These are phyloP conservation scores for Schizopora paradoxa DNA, from an alignment of 1,284 basidiomycete genomes.

Conservation along the genomic window DNA sequence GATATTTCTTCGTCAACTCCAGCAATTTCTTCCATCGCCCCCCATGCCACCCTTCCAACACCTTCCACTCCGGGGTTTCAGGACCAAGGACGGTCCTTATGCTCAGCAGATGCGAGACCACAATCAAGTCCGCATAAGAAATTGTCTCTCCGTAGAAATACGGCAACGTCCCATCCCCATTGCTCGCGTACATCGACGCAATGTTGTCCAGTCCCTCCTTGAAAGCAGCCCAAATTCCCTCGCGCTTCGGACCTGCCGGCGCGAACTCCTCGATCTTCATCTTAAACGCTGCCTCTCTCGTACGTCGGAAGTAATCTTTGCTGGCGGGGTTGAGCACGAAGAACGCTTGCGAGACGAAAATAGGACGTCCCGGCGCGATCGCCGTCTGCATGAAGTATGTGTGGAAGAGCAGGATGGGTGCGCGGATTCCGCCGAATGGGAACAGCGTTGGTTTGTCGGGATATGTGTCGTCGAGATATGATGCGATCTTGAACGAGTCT, in stretches of 20 bases:
- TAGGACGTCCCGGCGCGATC: background rate
- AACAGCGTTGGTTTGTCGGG: slow-evolving; percentile 17
- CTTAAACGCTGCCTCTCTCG: slow-evolving; percentile 28
- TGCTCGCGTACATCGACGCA: slow-evolving; percentile 15
- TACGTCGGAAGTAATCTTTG: slow-evolving; percentile 28
- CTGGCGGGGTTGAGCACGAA: slow-evolving; percentile 27
- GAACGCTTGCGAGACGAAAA: slow-evolving; percentile 3
- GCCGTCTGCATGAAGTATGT: slow-evolving; percentile 1
- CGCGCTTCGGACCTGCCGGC: slow-evolving; percentile 25
- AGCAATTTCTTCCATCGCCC: slow-evolving; percentile 26
- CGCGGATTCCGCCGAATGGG: slow-evolving; percentile 14
- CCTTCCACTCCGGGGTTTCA: slow-evolving; percentile 15
- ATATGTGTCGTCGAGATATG: slow-evolving; percentile 23
- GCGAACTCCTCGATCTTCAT: slow-evolving; percentile 31
- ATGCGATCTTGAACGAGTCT: slow-evolving; percentile 22
- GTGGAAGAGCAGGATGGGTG: slow-evolving; percentile 3
- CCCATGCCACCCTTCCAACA: slow-evolving; percentile 30
- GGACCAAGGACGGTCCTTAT: slow-evolving; percentile 27
- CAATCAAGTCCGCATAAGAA: slow-evolving; percentile 17
- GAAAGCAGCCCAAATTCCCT: slow-evolving; percentile 23
- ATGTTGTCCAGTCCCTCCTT: slow-evolving; percentile 24
- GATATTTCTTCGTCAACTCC: slow-evolving; percentile 10
- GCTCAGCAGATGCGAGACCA: slow-evolving; percentile 11
- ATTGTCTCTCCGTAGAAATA: slow-evolving; percentile 13
- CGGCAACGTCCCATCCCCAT: slow-evolving; percentile 17